Evolutionary conservation across 495 filamentous ascomycete species (phyloP).

Genomic region (Staphylotrichum tortipilum): DNA sequence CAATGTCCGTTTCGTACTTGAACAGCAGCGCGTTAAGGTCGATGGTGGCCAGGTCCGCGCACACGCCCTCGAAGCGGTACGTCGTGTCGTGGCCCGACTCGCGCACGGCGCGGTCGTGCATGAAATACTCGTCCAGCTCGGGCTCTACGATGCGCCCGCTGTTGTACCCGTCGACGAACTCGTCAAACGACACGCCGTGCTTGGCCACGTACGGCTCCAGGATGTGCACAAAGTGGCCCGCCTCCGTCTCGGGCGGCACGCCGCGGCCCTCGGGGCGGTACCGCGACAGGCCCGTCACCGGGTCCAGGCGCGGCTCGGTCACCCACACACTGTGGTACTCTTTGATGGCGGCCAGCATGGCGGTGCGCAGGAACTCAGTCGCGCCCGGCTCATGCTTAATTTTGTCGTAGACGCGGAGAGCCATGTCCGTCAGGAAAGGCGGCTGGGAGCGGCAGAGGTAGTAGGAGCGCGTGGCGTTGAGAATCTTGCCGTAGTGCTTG

Average conservation of each 20-base stretch:
- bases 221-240: constrained; percentile 78
- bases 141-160: constrained; percentile 67
- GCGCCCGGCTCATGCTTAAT: constrained; percentile 74
- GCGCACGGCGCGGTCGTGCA: constrained; percentile 88
- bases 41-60: constrained; percentile 82
- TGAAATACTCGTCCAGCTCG: constrained; percentile 85
- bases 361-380: constrained; percentile 64
- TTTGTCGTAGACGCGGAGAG: constrained; percentile 75
- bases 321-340: constrained; percentile 94
- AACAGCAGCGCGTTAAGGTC: constrained; percentile 90
- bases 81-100: constrained; percentile 97
- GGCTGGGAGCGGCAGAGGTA: constrained; percentile 90
- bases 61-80: constrained; percentile 81
- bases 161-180: constrained; percentile 86
- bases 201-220: constrained; percentile 80
- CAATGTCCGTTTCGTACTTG: constrained; percentile 93
- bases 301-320: constrained; percentile 68
- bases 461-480: constrained; percentile 94
- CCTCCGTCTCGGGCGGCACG: constrained; percentile 90
- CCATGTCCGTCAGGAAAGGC: constrained; percentile 96
- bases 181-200: constrained; percentile 65
- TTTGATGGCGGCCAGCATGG: constrained; percentile 87
- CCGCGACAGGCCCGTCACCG: constrained; percentile 70
- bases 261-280: constrained; percentile 86
- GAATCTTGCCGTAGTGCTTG: constrained; percentile 93